These are phyloP conservation scores for Suillus americanus DNA, from an alignment of 768 basidiomycete genomes.

Conservation along the genomic window DNA sequence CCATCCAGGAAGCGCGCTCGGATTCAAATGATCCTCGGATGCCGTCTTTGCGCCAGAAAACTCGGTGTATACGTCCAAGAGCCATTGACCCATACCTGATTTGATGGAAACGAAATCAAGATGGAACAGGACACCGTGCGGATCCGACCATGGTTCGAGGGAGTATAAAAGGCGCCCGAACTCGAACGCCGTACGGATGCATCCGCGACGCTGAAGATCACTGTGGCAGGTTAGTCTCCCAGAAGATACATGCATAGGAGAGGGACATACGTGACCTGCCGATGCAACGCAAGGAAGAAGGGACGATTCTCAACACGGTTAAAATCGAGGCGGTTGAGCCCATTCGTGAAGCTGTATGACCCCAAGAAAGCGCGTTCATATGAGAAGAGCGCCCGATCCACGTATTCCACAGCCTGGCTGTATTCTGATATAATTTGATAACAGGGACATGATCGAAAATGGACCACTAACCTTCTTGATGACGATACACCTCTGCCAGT, in stretches of 20 bases:
- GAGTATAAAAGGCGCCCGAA: conserved; percentile 84
- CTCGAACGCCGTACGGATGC: conserved; percentile 87
- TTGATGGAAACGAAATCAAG: conserved; percentile 87
- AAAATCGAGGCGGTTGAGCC: conserved; percentile 85
- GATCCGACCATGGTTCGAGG: conserved; percentile 85
- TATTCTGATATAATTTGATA: conserved; percentile 54
- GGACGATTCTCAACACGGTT: conserved; percentile 88
- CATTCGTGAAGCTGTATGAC: conserved; percentile 80
- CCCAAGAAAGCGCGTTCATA: conserved; percentile 91
- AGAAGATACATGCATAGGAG: background rate
- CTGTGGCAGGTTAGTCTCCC: conserved; percentile 35
- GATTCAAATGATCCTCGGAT: conserved; percentile 37
- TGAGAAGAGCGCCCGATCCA: conserved; percentile 91
- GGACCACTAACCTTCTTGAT: conserved; percentile 73
- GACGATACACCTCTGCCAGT: conserved; percentile 78
- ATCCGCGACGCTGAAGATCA: conserved; percentile 86
- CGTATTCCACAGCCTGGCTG: conserved; percentile 79
- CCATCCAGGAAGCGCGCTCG: conserved; percentile 76
- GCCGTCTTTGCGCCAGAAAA: conserved; percentile 11
- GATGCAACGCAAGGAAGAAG: conserved; percentile 85
- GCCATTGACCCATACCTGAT: conserved; percentile 76
- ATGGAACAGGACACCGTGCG: conserved; percentile 81
- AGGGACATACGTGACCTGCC: conserved; percentile 71
- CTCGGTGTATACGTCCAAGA: conserved; percentile 59
- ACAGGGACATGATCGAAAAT: background rate